Conservation (phyloP, 2,329 filamentous ascomycete species). For the Eutypa lata region DNA sequence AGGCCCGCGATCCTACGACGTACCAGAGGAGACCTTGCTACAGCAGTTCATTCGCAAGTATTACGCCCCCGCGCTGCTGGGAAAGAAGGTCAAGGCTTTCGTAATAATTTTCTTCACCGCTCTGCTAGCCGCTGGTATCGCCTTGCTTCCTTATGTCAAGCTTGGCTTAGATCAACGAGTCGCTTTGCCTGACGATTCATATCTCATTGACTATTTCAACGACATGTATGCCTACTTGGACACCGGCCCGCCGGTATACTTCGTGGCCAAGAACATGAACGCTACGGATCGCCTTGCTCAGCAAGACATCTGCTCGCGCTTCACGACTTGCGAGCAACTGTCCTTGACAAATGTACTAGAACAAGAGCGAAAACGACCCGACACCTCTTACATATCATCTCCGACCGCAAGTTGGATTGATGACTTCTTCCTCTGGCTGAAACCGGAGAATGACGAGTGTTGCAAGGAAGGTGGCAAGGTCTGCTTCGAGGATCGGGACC, state of each 20-base stretch:
- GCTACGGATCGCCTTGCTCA: conserved; percentile 73
- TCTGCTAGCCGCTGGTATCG: conserved; percentile 79
- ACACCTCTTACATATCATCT: conserved; percentile 83
- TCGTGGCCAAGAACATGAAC: conserved; percentile 81
- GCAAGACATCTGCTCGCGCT: conserved; percentile 84
- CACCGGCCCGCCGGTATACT: conserved; percentile 91
- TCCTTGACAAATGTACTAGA: conserved; percentile 90
- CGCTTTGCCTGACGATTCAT: conserved; percentile 89
- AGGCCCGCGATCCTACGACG: conserved; percentile 63
- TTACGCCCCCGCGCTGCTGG: conserved; percentile 80
- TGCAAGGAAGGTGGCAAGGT: conserved; percentile 68
- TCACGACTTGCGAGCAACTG: conserved; percentile 79
- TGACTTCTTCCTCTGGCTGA: conserved; percentile 95
- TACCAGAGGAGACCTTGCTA: conserved; percentile 77
- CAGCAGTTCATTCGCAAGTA: conserved; percentile 86
- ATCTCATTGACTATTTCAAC: conserved; percentile 94
- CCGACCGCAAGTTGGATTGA: conserved; percentile 95
- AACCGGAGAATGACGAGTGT: conserved; percentile 72
- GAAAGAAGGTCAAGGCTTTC: conserved; percentile 72
- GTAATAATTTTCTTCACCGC: conserved; percentile 82
- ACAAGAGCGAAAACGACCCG: conserved; percentile 85
- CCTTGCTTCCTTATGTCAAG: conserved; percentile 78
- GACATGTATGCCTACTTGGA: conserved; percentile 92
- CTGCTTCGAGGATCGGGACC: conserved; percentile 76
- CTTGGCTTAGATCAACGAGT: conserved; percentile 93